A percentile compares a stretch with the other conserved stretches of the same genome.
Evolutionary conservation across 75 land plant genomes (phyloP).

Genomic region (Pinus albicaulis): DNA sequence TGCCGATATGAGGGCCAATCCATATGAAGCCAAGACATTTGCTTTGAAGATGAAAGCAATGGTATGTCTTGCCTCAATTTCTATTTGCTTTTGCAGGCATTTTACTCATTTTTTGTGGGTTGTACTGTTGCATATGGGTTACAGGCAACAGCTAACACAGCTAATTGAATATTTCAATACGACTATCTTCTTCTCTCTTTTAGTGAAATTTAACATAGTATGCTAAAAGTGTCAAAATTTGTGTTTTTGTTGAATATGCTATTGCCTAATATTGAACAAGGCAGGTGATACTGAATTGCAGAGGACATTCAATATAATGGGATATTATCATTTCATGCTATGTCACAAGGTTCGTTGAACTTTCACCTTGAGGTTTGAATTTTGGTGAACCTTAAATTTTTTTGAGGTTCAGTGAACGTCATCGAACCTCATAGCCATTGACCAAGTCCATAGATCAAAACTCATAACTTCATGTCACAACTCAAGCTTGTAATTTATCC

Average conservation of each 20-base stretch:
- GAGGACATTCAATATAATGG: background rate
- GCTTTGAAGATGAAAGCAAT: constrained; percentile 73
- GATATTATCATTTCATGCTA: too few relatives aligned
- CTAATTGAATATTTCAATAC: background rate
- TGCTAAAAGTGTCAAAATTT: background rate
- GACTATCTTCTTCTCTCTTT: background rate
- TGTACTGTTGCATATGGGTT: background rate
- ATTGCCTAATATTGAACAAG: background rate
- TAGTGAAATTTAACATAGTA: background rate
- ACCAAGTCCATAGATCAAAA: too few relatives aligned
- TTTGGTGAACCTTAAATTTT: too few relatives aligned
- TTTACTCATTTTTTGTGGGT: background rate
- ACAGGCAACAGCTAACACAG: background rate
- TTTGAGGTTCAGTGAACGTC: too few relatives aligned
- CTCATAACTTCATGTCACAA: too few relatives aligned
- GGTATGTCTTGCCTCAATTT: constrained; percentile 39
- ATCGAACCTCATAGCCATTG: too few relatives aligned
- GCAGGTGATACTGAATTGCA: background rate
- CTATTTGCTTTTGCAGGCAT: background rate
- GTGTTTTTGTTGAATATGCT: constrained; percentile 3
- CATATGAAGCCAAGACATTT: constrained; percentile 73
- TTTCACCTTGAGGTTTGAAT: too few relatives aligned
- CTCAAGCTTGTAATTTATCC: too few relatives aligned
- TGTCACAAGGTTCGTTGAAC: too few relatives aligned
- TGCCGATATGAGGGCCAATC: constrained; percentile 62